Conservation (phyloP, 805 yeast species). For the Candida gorgasii region DNA sequence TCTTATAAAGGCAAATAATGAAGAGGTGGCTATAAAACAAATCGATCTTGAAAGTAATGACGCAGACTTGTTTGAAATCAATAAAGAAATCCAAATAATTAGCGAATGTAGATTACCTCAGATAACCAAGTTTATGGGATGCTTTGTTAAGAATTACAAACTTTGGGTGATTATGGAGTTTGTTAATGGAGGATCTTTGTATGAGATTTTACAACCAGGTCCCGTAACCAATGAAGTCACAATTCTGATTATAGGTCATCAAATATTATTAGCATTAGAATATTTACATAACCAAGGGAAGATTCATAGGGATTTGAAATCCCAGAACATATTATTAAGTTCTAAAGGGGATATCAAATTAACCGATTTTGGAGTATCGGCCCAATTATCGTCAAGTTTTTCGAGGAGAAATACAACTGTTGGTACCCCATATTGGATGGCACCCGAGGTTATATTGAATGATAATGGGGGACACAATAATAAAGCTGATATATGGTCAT, state of each 20-base stretch:
- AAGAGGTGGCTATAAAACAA: conserved; percentile 60
- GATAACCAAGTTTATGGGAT: conserved; percentile 69
- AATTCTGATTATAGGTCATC: conserved; percentile 54
- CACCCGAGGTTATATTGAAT: conserved; percentile 58
- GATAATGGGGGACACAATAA: conserved; percentile 56
- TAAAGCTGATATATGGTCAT: conserved; percentile 77
- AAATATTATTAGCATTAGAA: conserved; percentile 58
- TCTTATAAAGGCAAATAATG: conserved; percentile 41
- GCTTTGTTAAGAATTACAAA: conserved; percentile 67
- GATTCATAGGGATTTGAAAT: conserved; percentile 61
- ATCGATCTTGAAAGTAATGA: conserved; percentile 71
- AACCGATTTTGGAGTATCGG: conserved; percentile 48
- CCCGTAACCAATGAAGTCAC: conserved; percentile 54
- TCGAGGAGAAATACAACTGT: conserved; percentile 47
- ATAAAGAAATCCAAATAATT: conserved; percentile 67
- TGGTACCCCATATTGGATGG: conserved; percentile 68
- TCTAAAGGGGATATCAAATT: conserved; percentile 41
- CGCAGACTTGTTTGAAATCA: conserved; percentile 67
- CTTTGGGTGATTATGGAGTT: conserved; percentile 82
- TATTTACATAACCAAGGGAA: conserved; percentile 72
- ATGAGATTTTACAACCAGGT: conserved; percentile 61
- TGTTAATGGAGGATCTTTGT: conserved; percentile 75
- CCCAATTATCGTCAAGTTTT: conserved; percentile 43
- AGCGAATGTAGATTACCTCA: conserved; percentile 64
- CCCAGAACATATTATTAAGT: conserved; percentile 41